These are phyloP conservation scores for Apodospora peruviana DNA, from an alignment of 495 filamentous ascomycete species.

Conservation along the genomic window DNA sequence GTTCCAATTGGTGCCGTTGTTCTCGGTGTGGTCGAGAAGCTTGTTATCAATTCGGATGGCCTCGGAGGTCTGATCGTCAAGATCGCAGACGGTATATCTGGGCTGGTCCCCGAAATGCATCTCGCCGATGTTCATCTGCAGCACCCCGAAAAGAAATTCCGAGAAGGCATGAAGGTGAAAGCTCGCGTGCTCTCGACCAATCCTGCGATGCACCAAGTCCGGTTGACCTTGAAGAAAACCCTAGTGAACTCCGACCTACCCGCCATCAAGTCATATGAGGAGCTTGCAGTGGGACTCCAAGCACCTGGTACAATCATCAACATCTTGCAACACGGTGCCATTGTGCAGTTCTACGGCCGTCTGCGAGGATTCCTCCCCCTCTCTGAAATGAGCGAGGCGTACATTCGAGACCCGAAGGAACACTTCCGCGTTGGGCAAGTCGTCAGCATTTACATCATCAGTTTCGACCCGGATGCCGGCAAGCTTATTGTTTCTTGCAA, in stretches of 20 bases:
- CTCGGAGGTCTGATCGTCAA: slow-evolving; percentile 75
- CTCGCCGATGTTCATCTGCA: slow-evolving; percentile 81
- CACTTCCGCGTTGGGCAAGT: slow-evolving; percentile 90
- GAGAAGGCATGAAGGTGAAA: slow-evolving; percentile 77
- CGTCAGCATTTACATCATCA: slow-evolving; percentile 76
- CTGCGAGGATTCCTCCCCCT: slow-evolving; percentile 82
- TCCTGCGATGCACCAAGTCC: slow-evolving; percentile 66
- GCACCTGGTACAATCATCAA: slow-evolving; percentile 81
- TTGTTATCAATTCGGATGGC: slow-evolving; percentile 67
- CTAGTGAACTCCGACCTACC: slow-evolving; percentile 79
- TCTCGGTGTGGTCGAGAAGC: slow-evolving; percentile 76
- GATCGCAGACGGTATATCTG: slow-evolving; percentile 78
- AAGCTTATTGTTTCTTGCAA: slow-evolving; percentile 90
- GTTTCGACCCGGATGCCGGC: slow-evolving; percentile 62
- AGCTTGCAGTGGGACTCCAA: slow-evolving; percentile 62
- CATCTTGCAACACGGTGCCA: slow-evolving; percentile 68
- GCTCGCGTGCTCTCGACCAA: slow-evolving; percentile 79
- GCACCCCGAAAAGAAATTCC: slow-evolving; percentile 93
- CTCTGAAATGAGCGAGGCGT: slow-evolving; percentile 96
- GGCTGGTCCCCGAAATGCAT: slow-evolving; percentile 81
- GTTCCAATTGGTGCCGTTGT: slow-evolving; percentile 75
- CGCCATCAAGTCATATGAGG: slow-evolving; percentile 68
- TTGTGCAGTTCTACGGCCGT: slow-evolving; percentile 86
- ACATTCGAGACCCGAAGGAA: slow-evolving; percentile 78
- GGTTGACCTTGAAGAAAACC: slow-evolving; percentile 90